Conservation (phyloP, 2,329 filamentous ascomycete genomes). For the Thielaviopsis populi region DNA sequence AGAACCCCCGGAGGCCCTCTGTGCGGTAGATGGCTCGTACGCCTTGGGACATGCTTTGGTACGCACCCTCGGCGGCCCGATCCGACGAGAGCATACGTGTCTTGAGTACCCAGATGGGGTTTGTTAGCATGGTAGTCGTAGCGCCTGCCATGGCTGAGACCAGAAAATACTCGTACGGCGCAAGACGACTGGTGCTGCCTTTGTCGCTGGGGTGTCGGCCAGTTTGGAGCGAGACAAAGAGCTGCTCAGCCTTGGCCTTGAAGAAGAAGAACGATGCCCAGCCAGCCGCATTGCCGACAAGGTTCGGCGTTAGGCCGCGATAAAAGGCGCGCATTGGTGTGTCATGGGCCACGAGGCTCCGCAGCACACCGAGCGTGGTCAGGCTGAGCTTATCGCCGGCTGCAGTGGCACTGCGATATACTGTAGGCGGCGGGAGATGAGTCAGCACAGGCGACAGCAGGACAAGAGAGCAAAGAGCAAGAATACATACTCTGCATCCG, state of each 20-base stretch:
- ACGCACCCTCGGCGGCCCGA: conserved; percentile 57
- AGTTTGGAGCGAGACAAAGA: conserved; percentile 25
- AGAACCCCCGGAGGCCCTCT: conserved; percentile 71
- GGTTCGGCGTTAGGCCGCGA: conserved; percentile 75
- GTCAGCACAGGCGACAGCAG: not conserved
- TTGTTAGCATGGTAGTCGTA: conserved; percentile 68
- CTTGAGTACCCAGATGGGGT: conserved; percentile 96
- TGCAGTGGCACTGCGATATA: conserved; percentile 6
- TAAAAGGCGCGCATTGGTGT: conserved; percentile 58
- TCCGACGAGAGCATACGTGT: conserved; percentile 90
- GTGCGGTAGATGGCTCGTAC: conserved; percentile 47
- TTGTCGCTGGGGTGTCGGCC: conserved; percentile 15
- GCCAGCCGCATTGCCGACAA: conserved; percentile 76
- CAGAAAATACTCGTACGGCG: conserved; percentile 62
- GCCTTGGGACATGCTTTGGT: conserved; percentile 61
- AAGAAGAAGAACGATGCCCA: conserved; percentile 90
- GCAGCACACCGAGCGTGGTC: conserved; percentile 39
- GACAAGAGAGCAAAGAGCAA: not conserved
- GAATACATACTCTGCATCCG: conserved; percentile 61
- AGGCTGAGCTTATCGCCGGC: conserved; percentile 22
- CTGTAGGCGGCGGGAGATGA: not conserved
- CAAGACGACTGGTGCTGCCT: conserved; percentile 27
- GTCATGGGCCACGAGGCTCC: conserved; percentile 34
- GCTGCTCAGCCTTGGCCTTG: conserved; percentile 41
- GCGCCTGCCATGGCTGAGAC: conserved; percentile 58